Evolutionary conservation across 352 stramenopile species (phyloP).

Genomic region (Phytophthora constricta): DNA sequence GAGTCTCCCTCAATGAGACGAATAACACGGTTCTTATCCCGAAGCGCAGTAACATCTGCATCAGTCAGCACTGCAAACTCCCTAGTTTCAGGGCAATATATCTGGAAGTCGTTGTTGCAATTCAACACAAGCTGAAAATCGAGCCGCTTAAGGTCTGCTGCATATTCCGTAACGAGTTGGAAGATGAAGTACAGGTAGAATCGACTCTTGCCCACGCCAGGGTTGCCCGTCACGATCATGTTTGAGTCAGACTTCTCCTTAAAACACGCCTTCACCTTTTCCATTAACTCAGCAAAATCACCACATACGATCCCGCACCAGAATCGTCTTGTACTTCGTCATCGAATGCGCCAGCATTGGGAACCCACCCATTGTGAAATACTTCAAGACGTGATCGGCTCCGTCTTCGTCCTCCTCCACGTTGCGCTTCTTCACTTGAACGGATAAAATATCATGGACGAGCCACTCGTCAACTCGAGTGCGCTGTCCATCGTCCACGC

Average conservation of each 20-base stretch:
- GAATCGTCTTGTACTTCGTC: slow-evolving; percentile 7
- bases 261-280: slow-evolving; percentile 7
- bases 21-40: slow-evolving; percentile 13
- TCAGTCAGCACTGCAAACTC: slow-evolving; percentile 11
- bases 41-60: not conserved
- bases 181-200: slow-evolving; percentile 39
- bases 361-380: slow-evolving; percentile 20
- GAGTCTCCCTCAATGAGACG: slow-evolving; percentile 28
- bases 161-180: slow-evolving; percentile 5
- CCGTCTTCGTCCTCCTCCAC: slow-evolving; percentile 4
- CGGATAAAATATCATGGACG: not conserved
- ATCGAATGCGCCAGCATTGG: slow-evolving; percentile 12
- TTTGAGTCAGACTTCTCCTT: not conserved
- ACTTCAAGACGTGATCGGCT: not conserved
- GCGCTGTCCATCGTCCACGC: too few species aligned
- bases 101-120: slow-evolving; percentile 4
- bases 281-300: slow-evolving; percentile 14
- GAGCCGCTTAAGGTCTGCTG: not conserved
- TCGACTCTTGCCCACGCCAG: slow-evolving; percentile 29
- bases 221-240: slow-evolving; percentile 32
- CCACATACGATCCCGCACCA: slow-evolving; percentile 14
- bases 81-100: not conserved
- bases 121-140: slow-evolving; percentile 26
- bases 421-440: slow-evolving; percentile 12
- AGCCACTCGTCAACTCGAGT: slow-evolving; percentile 14